Evolutionary conservation across 2,329 filamentous ascomycete genomes (phyloP), one percentile per base, ranked within the genome.

Genomic region (Fusarium dimerum): DNA sequence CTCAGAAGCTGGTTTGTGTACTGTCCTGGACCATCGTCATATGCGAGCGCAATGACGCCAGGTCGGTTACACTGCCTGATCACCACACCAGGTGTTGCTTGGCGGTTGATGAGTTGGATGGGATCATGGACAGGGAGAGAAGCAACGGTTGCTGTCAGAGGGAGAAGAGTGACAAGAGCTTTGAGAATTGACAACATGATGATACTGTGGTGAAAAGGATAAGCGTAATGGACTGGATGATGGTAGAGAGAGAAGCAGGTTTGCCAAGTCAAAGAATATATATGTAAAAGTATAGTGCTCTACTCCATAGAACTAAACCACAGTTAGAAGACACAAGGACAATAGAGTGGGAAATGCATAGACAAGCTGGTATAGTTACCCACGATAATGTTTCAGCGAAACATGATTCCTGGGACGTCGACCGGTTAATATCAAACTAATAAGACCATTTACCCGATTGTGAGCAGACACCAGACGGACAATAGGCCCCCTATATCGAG

Each of bases 1-100:
- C 82, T 77, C n/a, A 83, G 68, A 2, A 83, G 68, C 43, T 71
- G 68, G 3, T 66, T 71, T 0, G 79, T 83, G 61, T 77, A 81
- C 48, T 72, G 64, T 52, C 76, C 79, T 1, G 79, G 79, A 0
- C 79, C 79, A 48, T 82, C 79, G 49, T 82, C 79, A 54, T 78
- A 81, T 2, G 79, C 78, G n/a, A 82, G 71, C 1, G 79, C 78
- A 3, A 82, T 65, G 40, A 75, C 70, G 12, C 73, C 73, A 0
- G 77, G 72, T 51, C 69, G 71, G 50, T 65, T 65, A 66, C 77
- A 80, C 56, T 75, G 71, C 9, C 71, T 73, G 55, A 78, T 77
- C 36, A 79, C 74, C 20, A 71, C 68, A 13, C 77, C 77, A 2
- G 73, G 69, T 3, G 71, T 69, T 7, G 56, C 56, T 18, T 74